Evolutionary conservation across 2,329 filamentous ascomycete genomes (phyloP).

Genomic region (Fusarium sp.): DNA sequence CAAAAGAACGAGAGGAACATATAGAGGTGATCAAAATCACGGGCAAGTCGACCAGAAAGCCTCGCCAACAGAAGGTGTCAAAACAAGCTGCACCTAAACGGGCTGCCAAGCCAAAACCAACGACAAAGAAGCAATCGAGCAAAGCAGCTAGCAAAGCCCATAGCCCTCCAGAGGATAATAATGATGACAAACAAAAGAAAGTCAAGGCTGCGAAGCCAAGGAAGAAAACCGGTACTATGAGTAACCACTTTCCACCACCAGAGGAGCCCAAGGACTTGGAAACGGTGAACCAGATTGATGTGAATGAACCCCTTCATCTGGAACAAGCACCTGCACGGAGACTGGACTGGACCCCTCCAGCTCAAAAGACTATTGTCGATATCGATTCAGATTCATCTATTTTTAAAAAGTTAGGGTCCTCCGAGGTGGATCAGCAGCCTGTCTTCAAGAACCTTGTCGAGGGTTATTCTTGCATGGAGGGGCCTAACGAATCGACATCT

Average conservation of each 20-base stretch:
- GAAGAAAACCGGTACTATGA: constrained; percentile 45
- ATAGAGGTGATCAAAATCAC: constrained; percentile 40
- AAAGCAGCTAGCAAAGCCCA: background rate
- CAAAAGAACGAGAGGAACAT: constrained; percentile 17
- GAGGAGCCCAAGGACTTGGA: constrained; percentile 23
- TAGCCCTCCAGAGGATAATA: background rate
- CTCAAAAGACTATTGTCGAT: constrained; percentile 49
- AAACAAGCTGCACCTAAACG: constrained; percentile 29
- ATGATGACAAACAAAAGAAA: constrained; percentile 50
- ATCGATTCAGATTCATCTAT: constrained; percentile 48
- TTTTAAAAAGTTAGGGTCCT: constrained; percentile 12
- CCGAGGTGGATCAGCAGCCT: constrained; percentile 30
- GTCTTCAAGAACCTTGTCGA: constrained; percentile 58
- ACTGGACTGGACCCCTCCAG: constrained; percentile 75
- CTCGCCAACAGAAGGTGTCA: constrained; percentile 30
- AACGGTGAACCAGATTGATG: constrained; percentile 36
- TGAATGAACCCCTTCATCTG: constrained; percentile 50
- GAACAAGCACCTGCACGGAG: constrained; percentile 66
- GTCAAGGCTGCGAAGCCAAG: constrained; percentile 25
- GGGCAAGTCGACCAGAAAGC: constrained; percentile 24
- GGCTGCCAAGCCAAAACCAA: background rate
- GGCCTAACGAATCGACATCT: constrained; percentile 36
- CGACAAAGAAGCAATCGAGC: background rate
- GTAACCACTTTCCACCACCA: constrained; percentile 47
- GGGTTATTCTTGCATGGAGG: constrained; percentile 53